phyloP scores from a whole-genome alignment of 78 protist species.

The Planoprotostelium fungivorum region DNA sequence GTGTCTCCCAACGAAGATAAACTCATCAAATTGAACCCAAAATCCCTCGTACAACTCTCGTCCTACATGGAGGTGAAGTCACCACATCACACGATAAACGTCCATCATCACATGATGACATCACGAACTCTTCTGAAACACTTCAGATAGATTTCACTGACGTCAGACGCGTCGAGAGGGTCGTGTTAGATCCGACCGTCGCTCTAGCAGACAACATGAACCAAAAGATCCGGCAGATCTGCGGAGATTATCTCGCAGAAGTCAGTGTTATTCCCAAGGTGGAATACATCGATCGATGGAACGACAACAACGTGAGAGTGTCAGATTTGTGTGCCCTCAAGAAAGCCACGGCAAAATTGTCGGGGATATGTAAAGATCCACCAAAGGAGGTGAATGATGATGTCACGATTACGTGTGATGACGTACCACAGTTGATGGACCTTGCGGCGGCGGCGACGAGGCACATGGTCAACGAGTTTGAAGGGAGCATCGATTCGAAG shows the following conservation, averaged over 20 bases:
- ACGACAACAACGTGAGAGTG: background rate
- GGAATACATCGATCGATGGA: background rate
- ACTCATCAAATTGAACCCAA: background rate
- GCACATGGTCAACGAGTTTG: background rate
- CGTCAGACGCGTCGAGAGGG: background rate
- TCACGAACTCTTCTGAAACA: background rate
- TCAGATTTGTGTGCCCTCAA: background rate
- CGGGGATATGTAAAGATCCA: background rate
- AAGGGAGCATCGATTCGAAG: background rate
- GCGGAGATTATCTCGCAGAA: background rate
- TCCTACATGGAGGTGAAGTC: background rate
- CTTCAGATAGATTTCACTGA: background rate
- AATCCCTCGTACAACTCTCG: background rate
- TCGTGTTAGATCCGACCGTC: background rate
- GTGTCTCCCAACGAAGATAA: background rate
- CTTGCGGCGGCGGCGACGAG: background rate
- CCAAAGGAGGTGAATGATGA: background rate
- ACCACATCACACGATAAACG: background rate
- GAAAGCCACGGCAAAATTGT: background rate
- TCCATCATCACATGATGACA: background rate
- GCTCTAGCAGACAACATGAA: background rate
- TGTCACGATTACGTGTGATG: background rate
- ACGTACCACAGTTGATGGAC: background rate
- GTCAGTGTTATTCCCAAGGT: background rate
- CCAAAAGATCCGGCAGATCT: background rate